Percentiles rank a stretch among this genome's conserved stretches.
These are phyloP conservation scores for Citrus reticulata DNA, from an alignment of 345 rosid genomes.

Conservation along the genomic window DNA sequence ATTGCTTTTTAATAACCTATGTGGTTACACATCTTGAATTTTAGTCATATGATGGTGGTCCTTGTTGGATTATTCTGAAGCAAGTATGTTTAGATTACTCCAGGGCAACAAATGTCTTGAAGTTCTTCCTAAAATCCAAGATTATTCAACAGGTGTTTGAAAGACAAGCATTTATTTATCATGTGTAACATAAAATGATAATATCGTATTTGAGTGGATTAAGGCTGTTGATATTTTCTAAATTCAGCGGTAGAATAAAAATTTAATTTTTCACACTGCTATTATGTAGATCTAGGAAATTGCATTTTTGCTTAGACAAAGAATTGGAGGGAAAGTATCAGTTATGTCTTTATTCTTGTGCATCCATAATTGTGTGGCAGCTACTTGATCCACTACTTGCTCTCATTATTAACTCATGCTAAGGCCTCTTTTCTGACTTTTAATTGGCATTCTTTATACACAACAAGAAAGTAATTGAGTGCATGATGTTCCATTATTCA, in stretches of 20 bases:
- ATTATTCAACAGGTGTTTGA: not conserved
- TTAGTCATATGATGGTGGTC: not conserved
- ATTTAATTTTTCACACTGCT: not conserved
- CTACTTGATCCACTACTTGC: not conserved
- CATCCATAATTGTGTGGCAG: not conserved
- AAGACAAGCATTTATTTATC: not conserved
- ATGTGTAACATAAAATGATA: not conserved
- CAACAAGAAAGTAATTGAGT: not conserved
- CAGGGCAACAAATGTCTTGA: not conserved
- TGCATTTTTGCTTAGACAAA: not conserved
- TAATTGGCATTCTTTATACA: not conserved
- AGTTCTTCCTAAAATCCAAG: not conserved
- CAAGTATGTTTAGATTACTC: not conserved
- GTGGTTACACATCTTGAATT: not conserved
- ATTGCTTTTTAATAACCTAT: not conserved
- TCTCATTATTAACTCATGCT: not conserved
- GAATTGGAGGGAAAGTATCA: no score
- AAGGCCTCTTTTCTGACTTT: not conserved
- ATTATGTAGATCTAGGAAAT: not conserved
- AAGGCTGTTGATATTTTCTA: not conserved
- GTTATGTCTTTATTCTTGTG: not conserved
- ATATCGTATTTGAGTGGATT: no score
- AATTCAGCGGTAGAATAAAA: not conserved
- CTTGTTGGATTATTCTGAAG: not conserved
- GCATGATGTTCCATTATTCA: conserved; percentile 25